Evolutionary conservation across 2,329 filamentous ascomycete species (phyloP), one percentile per base, ranked within the genome.

Genomic region (Fusarium euwallaceae): DNA sequence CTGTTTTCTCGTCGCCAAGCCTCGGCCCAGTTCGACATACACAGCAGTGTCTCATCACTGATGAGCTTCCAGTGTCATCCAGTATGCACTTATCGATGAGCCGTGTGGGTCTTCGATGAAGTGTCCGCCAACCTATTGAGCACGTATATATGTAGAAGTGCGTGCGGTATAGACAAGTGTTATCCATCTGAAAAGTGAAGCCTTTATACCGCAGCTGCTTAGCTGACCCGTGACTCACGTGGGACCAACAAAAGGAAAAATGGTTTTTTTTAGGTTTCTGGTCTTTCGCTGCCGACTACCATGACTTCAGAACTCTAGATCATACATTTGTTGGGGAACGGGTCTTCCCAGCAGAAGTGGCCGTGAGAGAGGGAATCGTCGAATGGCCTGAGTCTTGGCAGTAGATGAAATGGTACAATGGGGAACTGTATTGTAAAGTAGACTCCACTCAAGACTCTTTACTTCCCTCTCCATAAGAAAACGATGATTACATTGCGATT

Each of bases 81-180:
- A 27, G 61, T 55, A 63, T n/a, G 34, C 20, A 55, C 41, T 63
- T 53, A 11, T 63, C 61, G 36, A 45, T 39, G 61, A 63, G 20
- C 41, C 32, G 61, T 45, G 45, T 36, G 61, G 22, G 39, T 63
- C 62, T 69, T 70, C 64, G 37, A 59, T 62, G 64, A 65, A 58
- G 61, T 32, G 27, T 16, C 45, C 45, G 48, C 36, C 6, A 66
- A 66, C 17, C 65, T 55, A 59, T 56, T 39, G 55, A 45, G 58
- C 39, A 59, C 34, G 48, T 12, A 51, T 20, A 4, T 63, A 51
- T 7, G 27, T 17, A 34, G 32, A n/a, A 20, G 12, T n/a, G 43
- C 17, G 36, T 17, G 24, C 41, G 59, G 29, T 62, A 6, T 4
- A 8, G 9, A 48, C 41, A 10, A 22, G 16, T 63, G 61, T 63